These are phyloP conservation scores for Candida boidinii DNA, from an alignment of 805 yeast genomes.

Conservation along the genomic window DNA sequence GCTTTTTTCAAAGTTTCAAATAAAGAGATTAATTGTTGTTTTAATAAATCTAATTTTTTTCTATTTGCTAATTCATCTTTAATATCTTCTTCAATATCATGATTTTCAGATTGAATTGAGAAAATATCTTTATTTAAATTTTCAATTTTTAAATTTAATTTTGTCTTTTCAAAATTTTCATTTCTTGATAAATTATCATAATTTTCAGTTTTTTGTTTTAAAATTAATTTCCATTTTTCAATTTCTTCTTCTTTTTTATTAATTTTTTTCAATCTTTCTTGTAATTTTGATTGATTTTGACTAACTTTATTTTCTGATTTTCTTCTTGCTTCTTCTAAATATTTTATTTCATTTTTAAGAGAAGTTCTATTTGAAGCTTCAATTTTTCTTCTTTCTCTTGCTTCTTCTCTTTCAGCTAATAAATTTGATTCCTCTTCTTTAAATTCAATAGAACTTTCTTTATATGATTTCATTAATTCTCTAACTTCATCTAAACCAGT, in stretches of 20 bases:
- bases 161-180: slow-evolving; percentile 11
- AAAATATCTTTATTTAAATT: slow-evolving; percentile 20
- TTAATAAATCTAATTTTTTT: slow-evolving; percentile 17
- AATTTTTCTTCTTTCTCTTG: slow-evolving; percentile 29
- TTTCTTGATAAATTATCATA: slow-evolving; percentile 7
- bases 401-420: slow-evolving; percentile 25
- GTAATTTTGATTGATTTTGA: slow-evolving; percentile 22
- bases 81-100: slow-evolving; percentile 23
- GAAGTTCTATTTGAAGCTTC: slow-evolving; percentile 33
- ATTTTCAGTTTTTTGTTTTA: slow-evolving; percentile 16
- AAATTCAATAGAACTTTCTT: slow-evolving; percentile 25
- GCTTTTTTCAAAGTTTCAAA: slow-evolving; percentile 15
- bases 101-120: slow-evolving; percentile 18
- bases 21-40: slow-evolving; percentile 13
- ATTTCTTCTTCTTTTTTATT: slow-evolving; percentile 27
- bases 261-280: slow-evolving; percentile 20
- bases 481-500: slow-evolving; percentile 33
- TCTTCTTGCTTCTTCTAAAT: slow-evolving; percentile 32
- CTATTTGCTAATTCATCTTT: slow-evolving; percentile 18
- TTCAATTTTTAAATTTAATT: slow-evolving; percentile 14
- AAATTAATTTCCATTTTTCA: slow-evolving; percentile 22
- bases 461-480: slow-evolving; percentile 24
- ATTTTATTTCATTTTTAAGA: slow-evolving; percentile 31
- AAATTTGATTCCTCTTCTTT: slow-evolving; percentile 28
- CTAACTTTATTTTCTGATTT: slow-evolving; percentile 26